Evolutionary conservation across 805 yeast species (phyloP).

Genomic region (Jamesozyma spencerorum): DNA sequence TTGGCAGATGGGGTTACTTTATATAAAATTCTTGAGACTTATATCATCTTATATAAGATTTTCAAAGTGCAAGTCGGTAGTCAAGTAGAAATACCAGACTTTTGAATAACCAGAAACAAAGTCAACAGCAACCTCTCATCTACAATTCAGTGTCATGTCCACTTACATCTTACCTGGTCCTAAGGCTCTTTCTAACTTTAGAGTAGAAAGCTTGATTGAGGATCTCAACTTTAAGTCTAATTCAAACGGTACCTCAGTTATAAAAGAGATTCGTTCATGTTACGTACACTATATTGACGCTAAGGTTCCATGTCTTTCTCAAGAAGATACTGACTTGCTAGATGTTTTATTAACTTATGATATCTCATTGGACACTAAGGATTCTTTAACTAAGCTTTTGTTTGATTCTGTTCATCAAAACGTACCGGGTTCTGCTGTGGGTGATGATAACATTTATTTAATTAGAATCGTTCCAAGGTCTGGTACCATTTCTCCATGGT

Average conservation of each 20-base stretch:
- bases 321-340: constrained; percentile 40
- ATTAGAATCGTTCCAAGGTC: constrained; percentile 80
- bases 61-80: too few species aligned
- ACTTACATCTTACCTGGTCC: constrained; percentile 73
- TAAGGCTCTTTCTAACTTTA: constrained; percentile 76
- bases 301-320: constrained; percentile 26
- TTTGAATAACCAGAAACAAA: too few species aligned
- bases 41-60: too few species aligned
- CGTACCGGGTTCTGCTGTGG: background rate
- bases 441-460: constrained; percentile 35
- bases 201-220: constrained; percentile 63
- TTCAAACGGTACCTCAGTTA: constrained; percentile 52
- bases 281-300: constrained; percentile 75
- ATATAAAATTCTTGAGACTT: too few species aligned
- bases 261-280: constrained; percentile 61
- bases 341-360: constrained; percentile 67
- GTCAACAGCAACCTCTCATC: too few species aligned
- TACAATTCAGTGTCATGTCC: constrained; percentile 23
- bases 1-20: too few species aligned
- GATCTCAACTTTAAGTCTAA: constrained; percentile 65
- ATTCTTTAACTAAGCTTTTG: constrained; percentile 25
- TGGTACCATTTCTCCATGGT: constrained; percentile 98
- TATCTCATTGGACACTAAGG: constrained; percentile 46
- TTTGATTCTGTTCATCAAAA: constrained; percentile 26
- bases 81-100: too few species aligned